Conservation (phyloP, 1,284 basidiomycete species). For the Stygiomarasmius scandens region DNA sequence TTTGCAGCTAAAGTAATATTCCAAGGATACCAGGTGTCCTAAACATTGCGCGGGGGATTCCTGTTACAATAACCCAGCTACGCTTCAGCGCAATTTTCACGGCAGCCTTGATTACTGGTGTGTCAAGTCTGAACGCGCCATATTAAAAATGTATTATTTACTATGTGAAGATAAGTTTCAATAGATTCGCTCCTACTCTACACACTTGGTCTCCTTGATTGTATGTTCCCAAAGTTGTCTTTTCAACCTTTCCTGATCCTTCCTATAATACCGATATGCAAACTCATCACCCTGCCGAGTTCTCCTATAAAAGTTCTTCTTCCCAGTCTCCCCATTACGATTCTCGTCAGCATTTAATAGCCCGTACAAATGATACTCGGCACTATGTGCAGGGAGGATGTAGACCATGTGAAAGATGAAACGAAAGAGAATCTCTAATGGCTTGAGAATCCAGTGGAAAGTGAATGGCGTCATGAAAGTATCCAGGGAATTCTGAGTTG, state of each 20-base stretch:
- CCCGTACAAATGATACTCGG: slow-evolving; percentile 14
- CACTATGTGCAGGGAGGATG: slow-evolving; percentile 9
- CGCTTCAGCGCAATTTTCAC: no score
- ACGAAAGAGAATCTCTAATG: not conserved
- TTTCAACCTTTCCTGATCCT: not conserved
- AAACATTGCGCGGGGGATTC: no score
- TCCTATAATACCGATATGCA: not conserved
- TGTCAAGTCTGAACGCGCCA: no score
- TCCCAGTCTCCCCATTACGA: not conserved
- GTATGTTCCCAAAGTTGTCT: not conserved
- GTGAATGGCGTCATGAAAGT: slow-evolving; percentile 5
- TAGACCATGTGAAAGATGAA: slow-evolving; percentile 7
- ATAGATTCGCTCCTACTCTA: not conserved
- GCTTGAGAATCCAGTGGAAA: slow-evolving; percentile 2
- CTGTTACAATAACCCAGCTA: no score
- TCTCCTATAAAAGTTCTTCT: not conserved
- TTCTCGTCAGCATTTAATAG: slow-evolving; percentile 12
- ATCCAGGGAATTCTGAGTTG: slow-evolving; percentile 6
- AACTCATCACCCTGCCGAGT: not conserved
- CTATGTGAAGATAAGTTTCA: no score
- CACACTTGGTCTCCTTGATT: not conserved
- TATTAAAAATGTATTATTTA: no score
- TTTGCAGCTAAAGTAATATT: no score
- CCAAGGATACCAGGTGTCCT: no score
- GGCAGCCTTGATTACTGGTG: no score